A percentile compares a stretch with the other conserved stretches of the same genome.
These are phyloP conservation scores for Phytophthora uliginosa DNA, from an alignment of 352 stramenopile species.

Conservation along the genomic window DNA sequence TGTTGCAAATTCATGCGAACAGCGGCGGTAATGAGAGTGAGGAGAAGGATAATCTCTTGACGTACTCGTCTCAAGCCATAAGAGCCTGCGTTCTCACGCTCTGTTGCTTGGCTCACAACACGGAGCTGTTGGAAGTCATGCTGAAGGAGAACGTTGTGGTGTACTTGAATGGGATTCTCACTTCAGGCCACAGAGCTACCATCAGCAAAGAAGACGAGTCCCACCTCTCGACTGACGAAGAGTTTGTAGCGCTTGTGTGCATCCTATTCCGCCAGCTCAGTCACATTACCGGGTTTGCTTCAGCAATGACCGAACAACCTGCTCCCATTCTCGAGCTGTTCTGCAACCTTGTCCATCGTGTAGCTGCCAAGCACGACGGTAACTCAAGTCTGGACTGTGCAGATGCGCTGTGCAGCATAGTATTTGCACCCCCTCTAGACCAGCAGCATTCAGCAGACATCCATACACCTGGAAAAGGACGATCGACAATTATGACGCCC, in stretches of 20 bases:
- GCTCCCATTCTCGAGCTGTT: constrained; percentile 54
- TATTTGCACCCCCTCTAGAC: constrained; percentile 37
- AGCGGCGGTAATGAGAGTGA: neutral
- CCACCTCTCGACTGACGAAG: constrained; percentile 25
- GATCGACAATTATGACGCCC: constrained; percentile 8
- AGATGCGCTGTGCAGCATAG: constrained; percentile 69
- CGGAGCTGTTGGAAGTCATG: constrained; percentile 58
- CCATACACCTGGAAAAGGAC: neutral
- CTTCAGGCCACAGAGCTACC: neutral
- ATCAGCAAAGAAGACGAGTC: neutral
- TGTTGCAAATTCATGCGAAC: constrained; percentile 39
- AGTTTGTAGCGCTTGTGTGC: constrained; percentile 61
- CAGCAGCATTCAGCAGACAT: neutral
- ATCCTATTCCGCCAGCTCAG: constrained; percentile 73
- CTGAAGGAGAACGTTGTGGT: constrained; percentile 51
- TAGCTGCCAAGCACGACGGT: constrained; percentile 35
- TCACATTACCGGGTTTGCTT: constrained; percentile 39
- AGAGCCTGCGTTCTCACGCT: constrained; percentile 69
- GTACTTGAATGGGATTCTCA: constrained; percentile 51
- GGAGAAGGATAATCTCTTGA: constrained; percentile 3
- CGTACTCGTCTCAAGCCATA: constrained; percentile 39
- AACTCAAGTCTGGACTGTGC: constrained; percentile 70
- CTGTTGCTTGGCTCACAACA: constrained; percentile 58
- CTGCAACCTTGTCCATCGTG: constrained; percentile 48
- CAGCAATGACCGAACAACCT: constrained; percentile 9